Base-by-base conservation (phyloP, 1,284 basidiomycete genomes). In the Tylopilus orsonianus region DNA sequence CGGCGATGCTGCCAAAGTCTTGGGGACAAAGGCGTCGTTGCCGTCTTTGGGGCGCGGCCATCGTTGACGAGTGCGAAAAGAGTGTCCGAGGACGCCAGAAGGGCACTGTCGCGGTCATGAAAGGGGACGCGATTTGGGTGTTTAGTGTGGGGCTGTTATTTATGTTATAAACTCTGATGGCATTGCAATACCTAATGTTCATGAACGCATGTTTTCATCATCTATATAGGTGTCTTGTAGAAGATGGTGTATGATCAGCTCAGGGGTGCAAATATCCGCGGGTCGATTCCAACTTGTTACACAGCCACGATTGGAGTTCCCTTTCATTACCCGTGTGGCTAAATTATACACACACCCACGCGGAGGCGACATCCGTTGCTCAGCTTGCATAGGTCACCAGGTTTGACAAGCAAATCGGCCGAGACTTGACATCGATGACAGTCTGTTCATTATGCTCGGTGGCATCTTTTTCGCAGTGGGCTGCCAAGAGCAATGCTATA, bases 1-100 rank as follows among this genome's bases (percentile, higher is more conserved):
- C 20, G 54, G 44, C 14, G 44, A 18, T 10, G 33, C 27, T 5
- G 26, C 38, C 23, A 61, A 49, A 36, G 44, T 29, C 14, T n/a
- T 53, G 35, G 45, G 34, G n/a, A 36, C 49, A 5, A 62, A 60
- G 38, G 13, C n/a, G 41, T 43, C 38, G 12, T 53, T 44, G 22
- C 42, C 57, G 42, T 56, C 48, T 27, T 32, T 58, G 4, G 36
- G n/a, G 37, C 39, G 35, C 62, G 57, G 3, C 42, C 55, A 7
- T 62, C 68, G 20, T 61, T 77, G 19, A 65, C 69, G 29, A 77
- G 70, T 56, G 72, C 72, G 35, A 70, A 75, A 44, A 75, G 68
- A 56, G 75, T 75, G 13, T 70, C 67, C 45, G 79, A 80, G 56
- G 80, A 81, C 44, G 75, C 74, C 16, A 69, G 74, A 54, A 82